Conservation (phyloP, 805 yeast genomes). For the Yarrowia keelungensis region DNA sequence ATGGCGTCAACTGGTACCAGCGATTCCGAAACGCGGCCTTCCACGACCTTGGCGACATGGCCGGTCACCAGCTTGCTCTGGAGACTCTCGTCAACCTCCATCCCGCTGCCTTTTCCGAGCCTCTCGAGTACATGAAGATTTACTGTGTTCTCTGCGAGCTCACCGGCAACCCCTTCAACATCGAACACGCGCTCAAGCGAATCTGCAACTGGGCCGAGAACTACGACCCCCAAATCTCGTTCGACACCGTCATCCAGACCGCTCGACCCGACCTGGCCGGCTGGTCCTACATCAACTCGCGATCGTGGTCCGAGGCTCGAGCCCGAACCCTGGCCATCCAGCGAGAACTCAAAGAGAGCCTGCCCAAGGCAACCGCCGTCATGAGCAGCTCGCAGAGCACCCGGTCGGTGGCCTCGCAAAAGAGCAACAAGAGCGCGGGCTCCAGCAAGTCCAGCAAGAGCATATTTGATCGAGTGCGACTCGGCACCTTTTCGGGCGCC, state of each 20-base stretch:
- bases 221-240: constrained; percentile 35
- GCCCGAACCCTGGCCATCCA: constrained; percentile 36
- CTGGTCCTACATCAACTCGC: constrained; percentile 37
- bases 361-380: constrained; percentile 21
- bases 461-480: constrained; percentile 30
- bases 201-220: constrained; percentile 38
- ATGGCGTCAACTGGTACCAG: constrained; percentile 38
- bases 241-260: constrained; percentile 27
- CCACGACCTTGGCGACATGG: constrained; percentile 35
- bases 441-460: constrained; percentile 21
- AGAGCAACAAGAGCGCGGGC: constrained; percentile 27
- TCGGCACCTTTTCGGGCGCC: constrained; percentile 24
- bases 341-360: constrained; percentile 36
- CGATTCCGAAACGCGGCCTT: constrained; percentile 31
- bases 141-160: constrained; percentile 35
- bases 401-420: constrained; percentile 20
- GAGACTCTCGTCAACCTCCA: constrained; percentile 33
- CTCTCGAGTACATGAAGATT: constrained; percentile 27
- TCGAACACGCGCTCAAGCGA: constrained; percentile 35
- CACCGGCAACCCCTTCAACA: constrained; percentile 38
- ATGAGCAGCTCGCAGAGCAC: constrained; percentile 22
- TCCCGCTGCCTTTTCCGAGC: constrained; percentile 35
- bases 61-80: constrained; percentile 34
- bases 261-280: constrained; percentile 32
- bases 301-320: constrained; percentile 36